phyloP scores from a whole-genome alignment of 192 early-diverging fungal species.

The Spizellomyces punctatus region DNA sequence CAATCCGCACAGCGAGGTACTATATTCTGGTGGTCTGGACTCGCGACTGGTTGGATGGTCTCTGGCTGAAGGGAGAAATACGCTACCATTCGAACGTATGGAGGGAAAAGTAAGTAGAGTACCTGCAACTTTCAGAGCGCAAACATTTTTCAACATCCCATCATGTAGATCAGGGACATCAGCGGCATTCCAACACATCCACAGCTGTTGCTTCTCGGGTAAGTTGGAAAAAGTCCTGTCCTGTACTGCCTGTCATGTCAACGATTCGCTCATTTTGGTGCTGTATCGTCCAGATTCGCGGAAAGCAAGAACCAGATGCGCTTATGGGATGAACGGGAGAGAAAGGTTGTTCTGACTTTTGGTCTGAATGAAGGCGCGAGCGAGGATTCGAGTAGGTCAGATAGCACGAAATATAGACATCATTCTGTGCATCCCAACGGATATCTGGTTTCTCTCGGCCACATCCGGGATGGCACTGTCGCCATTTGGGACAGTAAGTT shows the following conservation, averaged over 20 bases:
- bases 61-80: conserved; percentile 2
- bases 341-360: conserved; percentile 14
- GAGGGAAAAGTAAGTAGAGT: conserved; percentile 2
- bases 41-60: conserved; percentile 22
- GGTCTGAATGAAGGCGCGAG: conserved; percentile 1
- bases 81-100: conserved; percentile 5
- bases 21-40: conserved; percentile 23
- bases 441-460: conserved; percentile 23
- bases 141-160: too few species aligned
- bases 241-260: too few species aligned
- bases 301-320: conserved; percentile 11
- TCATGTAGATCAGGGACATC: conserved; percentile 10
- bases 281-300: neutral
- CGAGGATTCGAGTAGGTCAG: neutral
- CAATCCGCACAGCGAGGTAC: conserved; percentile 13
- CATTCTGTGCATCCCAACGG: conserved; percentile 18
- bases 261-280: too few species aligned
- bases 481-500: conserved; percentile 29
- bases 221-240: neutral
- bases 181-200: conserved; percentile 15
- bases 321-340: conserved; percentile 19
- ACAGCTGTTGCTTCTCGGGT: conserved; percentile 23
- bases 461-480: conserved; percentile 6
- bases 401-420: conserved; percentile 17
- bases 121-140: too few species aligned